Conservation (phyloP, 2,329 filamentous ascomycete species). For the Hypocreales sp. region DNA sequence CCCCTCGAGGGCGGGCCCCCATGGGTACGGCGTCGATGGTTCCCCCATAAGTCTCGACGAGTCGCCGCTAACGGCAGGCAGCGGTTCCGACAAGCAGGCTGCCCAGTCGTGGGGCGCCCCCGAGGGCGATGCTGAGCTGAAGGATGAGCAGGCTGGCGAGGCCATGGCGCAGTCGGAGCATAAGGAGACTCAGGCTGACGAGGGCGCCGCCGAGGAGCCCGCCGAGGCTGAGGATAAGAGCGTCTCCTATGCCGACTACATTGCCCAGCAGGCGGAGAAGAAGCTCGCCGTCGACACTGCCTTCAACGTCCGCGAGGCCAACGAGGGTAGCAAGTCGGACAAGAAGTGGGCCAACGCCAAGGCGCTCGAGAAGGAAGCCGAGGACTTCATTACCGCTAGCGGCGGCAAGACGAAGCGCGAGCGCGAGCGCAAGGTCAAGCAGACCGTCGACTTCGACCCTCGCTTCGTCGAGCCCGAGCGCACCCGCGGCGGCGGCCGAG, state of each 20-base stretch:
- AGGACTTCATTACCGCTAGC: conserved; percentile 62
- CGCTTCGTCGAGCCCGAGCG: conserved; percentile 60
- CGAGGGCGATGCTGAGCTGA: conserved; percentile 70
- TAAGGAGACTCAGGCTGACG: conserved; percentile 48
- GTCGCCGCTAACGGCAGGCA: conserved; percentile 15
- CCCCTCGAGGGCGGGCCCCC: conserved; percentile 23
- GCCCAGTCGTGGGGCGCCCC: conserved; percentile 79
- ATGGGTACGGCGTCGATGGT: conserved; percentile 24
- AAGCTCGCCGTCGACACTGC: conserved; percentile 51
- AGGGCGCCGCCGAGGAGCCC: conserved; percentile 27
- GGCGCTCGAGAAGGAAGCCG: conserved; percentile 47
- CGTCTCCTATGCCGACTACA: conserved; percentile 82
- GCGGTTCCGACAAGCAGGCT: conserved; percentile 74
- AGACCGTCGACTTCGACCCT: conserved; percentile 76
- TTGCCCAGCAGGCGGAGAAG: conserved; percentile 58
- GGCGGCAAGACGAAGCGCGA: conserved; percentile 69
- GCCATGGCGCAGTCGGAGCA: conserved; percentile 75
- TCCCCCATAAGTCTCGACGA: background rate
- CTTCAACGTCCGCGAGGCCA: conserved; percentile 70
- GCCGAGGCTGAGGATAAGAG: conserved; percentile 68
- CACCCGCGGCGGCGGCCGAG: conserved; percentile 34
- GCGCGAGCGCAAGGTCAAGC: conserved; percentile 86
- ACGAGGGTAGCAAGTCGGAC: conserved; percentile 76
- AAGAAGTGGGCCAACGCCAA: conserved; percentile 91
- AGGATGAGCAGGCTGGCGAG: conserved; percentile 84